Conservation (phyloP, 129 eudicot genomes). For the Flaveria bidentis region DNA sequence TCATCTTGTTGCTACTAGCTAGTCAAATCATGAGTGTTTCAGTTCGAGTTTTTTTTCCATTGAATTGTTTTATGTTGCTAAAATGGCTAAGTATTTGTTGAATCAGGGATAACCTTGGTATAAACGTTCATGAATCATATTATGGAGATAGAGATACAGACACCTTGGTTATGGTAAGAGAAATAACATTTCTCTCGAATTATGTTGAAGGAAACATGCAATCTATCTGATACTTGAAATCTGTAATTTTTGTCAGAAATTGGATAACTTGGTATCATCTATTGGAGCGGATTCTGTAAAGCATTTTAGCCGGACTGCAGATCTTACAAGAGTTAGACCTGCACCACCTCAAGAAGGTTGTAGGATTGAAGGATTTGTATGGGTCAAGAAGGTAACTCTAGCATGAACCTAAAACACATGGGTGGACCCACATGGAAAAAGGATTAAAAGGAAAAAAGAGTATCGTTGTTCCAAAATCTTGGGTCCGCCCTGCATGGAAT, state of each 20-base stretch:
- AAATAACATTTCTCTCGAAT: not conserved
- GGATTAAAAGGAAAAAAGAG: not conserved
- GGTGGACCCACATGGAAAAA: not conserved
- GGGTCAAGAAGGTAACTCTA: slow-evolving; percentile 63
- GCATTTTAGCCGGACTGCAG: slow-evolving; percentile 21
- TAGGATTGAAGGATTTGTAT: slow-evolving; percentile 86
- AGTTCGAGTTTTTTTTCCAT: not conserved
- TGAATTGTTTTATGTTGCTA: slow-evolving; percentile 19
- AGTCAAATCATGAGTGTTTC: not conserved
- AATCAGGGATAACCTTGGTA: slow-evolving; percentile 64
- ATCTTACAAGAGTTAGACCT: slow-evolving; percentile 40
- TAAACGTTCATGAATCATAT: slow-evolving; percentile 81
- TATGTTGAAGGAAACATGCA: not conserved
- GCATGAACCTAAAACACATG: not conserved
- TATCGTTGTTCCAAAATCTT: not conserved
- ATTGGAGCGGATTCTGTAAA: slow-evolving; percentile 40
- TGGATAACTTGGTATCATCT: slow-evolving; percentile 64
- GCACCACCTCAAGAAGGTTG: slow-evolving; percentile 81
- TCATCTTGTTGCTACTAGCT: not conserved
- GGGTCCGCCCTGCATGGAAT: not conserved
- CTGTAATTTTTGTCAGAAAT: slow-evolving; percentile 46
- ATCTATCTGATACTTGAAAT: not conserved
- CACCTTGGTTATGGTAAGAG: slow-evolving; percentile 68
- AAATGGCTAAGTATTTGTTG: slow-evolving; percentile 11
- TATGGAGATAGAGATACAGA: slow-evolving; percentile 95